Conservation (phyloP, 1,284 basidiomycete genomes). For the Ceratobasidium sp. region DNA sequence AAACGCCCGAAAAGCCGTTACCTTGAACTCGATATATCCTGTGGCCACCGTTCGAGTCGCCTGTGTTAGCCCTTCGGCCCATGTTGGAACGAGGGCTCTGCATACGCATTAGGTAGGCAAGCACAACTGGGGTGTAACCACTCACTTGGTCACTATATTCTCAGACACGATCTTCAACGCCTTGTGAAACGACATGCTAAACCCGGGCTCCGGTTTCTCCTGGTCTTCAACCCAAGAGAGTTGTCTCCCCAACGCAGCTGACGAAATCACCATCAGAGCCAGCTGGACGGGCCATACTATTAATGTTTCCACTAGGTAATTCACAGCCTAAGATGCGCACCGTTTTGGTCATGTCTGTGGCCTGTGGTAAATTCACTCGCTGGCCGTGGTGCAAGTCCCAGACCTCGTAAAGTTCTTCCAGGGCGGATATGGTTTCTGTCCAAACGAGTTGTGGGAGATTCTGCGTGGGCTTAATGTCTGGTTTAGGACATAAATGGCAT, state of each 20-base stretch:
- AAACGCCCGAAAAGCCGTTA: neutral
- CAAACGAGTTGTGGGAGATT: constrained; percentile 14
- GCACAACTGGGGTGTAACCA: neutral
- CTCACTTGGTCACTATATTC: neutral
- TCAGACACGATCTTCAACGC: neutral
- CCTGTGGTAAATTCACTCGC: neutral
- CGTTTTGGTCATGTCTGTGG: constrained; percentile 2
- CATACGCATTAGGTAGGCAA: neutral
- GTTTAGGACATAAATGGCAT: neutral
- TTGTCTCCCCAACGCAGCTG: constrained; percentile 10
- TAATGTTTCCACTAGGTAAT: neutral
- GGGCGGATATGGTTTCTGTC: neutral
- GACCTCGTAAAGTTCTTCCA: neutral
- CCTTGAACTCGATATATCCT: constrained; percentile 11
- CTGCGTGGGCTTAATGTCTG: neutral
- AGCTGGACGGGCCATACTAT: neutral
- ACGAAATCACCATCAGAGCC: constrained; percentile 16
- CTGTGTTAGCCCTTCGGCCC: constrained; percentile 2
- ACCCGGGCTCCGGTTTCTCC: constrained; percentile 3
- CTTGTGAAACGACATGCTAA: constrained; percentile 6
- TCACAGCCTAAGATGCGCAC: neutral
- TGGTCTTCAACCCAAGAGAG: constrained; percentile 5
- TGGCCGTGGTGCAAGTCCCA: neutral
- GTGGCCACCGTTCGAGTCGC: neutral
- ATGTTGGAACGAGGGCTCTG: neutral